A percentile compares a stretch with the other conserved stretches of the same genome.
Evolutionary conservation across 2,329 filamentous ascomycete genomes (phyloP).

Genomic region (Hypoxylon sp.): DNA sequence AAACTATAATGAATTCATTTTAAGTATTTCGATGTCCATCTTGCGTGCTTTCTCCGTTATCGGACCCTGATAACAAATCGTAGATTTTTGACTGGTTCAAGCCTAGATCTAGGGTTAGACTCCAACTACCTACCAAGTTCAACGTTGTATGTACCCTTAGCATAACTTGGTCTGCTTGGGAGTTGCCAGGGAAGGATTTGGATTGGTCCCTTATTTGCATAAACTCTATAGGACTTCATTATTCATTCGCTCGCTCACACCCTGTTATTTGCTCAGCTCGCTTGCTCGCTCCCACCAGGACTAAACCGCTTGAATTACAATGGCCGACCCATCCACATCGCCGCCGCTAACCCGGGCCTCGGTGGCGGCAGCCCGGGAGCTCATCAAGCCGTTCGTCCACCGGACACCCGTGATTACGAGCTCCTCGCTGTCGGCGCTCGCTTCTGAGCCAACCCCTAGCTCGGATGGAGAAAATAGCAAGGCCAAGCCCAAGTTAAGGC

Average conservation of each 20-base stretch:
- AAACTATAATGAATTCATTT: slow-evolving; percentile 45
- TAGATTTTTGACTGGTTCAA: slow-evolving; percentile 56
- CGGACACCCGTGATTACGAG: slow-evolving; percentile 87
- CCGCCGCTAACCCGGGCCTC: slow-evolving; percentile 80
- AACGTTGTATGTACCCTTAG: slow-evolving; percentile 12
- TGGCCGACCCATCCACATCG: slow-evolving; percentile 69
- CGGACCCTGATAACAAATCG: slow-evolving; percentile 59
- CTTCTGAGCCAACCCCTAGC: slow-evolving; percentile 64
- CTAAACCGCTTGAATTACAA: slow-evolving; percentile 48
- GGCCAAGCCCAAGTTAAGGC: slow-evolving; percentile 75
- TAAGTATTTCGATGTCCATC: not conserved
- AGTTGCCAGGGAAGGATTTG: not conserved
- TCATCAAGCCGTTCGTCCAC: slow-evolving; percentile 84
- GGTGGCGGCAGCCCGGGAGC: slow-evolving; percentile 77
- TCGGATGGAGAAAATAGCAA: slow-evolving; percentile 45
- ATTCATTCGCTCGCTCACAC: not conserved
- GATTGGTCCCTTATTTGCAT: not conserved
- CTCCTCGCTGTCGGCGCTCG: slow-evolving; percentile 79
- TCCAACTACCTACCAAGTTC: slow-evolving; percentile 16
- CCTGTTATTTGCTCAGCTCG: not conserved
- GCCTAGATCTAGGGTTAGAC: slow-evolving; percentile 10
- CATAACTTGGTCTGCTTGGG: not conserved
- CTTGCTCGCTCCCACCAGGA: not conserved
- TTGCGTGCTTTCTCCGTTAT: slow-evolving; percentile 42
- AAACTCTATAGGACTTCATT: slow-evolving; percentile 1